These are phyloP conservation scores for Pyrenochaeta sp. DNA, from an alignment of 2,329 filamentous ascomycete species.

Conservation along the genomic window DNA sequence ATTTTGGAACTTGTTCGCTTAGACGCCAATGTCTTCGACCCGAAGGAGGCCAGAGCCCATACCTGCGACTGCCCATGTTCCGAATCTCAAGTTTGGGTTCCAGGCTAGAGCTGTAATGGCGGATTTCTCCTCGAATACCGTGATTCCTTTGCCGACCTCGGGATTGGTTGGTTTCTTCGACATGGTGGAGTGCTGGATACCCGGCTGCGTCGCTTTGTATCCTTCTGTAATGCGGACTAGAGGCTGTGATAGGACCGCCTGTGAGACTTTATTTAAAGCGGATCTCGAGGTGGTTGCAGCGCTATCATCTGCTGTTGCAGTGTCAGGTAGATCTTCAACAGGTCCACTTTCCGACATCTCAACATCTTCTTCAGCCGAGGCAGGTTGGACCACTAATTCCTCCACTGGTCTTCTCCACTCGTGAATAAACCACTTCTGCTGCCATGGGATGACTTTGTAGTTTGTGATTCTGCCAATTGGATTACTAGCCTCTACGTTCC, in stretches of 20 bases:
- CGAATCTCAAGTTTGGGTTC: slow-evolving; percentile 61
- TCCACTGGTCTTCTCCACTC: slow-evolving; percentile 58
- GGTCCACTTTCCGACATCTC: slow-evolving; percentile 9
- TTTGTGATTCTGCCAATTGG: slow-evolving; percentile 61
- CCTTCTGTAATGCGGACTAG: slow-evolving; percentile 53
- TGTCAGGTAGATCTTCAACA: not conserved
- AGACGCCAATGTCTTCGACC: slow-evolving; percentile 57
- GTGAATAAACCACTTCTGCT: slow-evolving; percentile 66
- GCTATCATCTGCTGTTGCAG: not conserved
- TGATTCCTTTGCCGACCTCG: slow-evolving; percentile 46
- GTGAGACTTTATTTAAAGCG: slow-evolving; percentile 8
- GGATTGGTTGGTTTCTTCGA: slow-evolving; percentile 26
- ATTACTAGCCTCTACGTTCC: slow-evolving; percentile 61
- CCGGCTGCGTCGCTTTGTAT: slow-evolving; percentile 46
- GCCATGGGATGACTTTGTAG: slow-evolving; percentile 60
- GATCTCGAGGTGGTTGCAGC: not conserved
- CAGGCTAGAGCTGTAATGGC: slow-evolving; percentile 57
- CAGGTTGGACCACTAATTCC: slow-evolving; percentile 10
- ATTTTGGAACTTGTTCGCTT: not conserved
- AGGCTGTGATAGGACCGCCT: slow-evolving; percentile 28
- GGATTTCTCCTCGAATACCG: slow-evolving; percentile 56
- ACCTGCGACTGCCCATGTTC: slow-evolving; percentile 61
- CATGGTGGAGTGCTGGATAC: slow-evolving; percentile 30
- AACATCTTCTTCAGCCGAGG: not conserved
- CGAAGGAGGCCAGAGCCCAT: slow-evolving; percentile 59